Base-by-base conservation (phyloP, 495 filamentous ascomycete species). In the Daldinia decipiens region DNA sequence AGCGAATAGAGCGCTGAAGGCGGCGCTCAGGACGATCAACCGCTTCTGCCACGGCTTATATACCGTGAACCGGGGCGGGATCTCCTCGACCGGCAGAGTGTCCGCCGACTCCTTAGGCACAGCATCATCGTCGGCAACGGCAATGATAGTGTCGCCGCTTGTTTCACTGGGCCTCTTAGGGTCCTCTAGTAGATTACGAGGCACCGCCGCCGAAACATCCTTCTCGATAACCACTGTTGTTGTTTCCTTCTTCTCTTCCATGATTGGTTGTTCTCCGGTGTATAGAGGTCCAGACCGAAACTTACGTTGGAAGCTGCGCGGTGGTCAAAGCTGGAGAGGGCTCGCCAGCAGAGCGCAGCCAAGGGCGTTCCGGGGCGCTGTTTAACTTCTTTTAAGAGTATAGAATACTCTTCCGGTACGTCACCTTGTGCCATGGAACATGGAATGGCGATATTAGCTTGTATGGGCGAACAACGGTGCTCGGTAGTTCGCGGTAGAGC, bases 1-100 rank as follows among this genome's bases (percentile, higher is more conserved):
- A 0, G 90, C 92, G 81, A 91, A 90, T 70, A 91, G 87, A 13
- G 87, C 85, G 26, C 81, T 84, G 59, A 85, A 76, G 5, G 88
- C 85, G 19, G 88, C 87, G 59, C 87, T 82, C 60, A 87, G 79
- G 36, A 92, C 85, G 55, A 91, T 87, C 59, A 88, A 81, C 56
- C 81, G 74, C 78, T 91, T 91, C 66, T 87, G 79, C 68, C 79
- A 76, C 59, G 76, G 78, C 39, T 80, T 80, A 74, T 90, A 90
- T 59, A 84, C 77, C 1, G 88, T 85, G 67, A 87, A 84, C 0
- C 78, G 83, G 15, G 71, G 72, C 15, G 64, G 77, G 4, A 64
- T 45, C n/a, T 53, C 29, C 77, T 76, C 53, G 79, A 71, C 26
- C 79, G 83, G 11, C 9, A 36, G 19, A n/a, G 58, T 12, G 4